phyloP scores from a whole-genome alignment of 2,329 filamentous ascomycete genomes.

The Colletotrichum camelliae region DNA sequence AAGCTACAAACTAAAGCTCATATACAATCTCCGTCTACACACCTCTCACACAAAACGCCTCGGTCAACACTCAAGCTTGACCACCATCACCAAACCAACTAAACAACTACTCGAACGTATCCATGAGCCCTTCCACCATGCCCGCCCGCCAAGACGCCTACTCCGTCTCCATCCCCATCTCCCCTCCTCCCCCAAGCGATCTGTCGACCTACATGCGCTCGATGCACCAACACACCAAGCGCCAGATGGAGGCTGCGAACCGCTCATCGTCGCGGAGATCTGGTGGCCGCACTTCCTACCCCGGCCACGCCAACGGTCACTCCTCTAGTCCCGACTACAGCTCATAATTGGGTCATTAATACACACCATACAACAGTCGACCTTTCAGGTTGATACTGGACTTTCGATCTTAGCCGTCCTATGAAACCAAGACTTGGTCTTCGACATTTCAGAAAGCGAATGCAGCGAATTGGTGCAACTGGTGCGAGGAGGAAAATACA shows the following conservation, averaged over 20 bases:
- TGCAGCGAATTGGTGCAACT: neutral
- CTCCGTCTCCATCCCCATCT: slow-evolving; percentile 37
- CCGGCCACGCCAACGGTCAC: slow-evolving; percentile 33
- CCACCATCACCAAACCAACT: neutral
- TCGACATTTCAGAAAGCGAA: neutral
- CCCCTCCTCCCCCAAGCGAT: slow-evolving; percentile 47
- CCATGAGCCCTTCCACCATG: slow-evolving; percentile 34
- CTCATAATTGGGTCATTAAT: neutral
- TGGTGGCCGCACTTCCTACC: slow-evolving; percentile 15
- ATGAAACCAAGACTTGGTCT: neutral
- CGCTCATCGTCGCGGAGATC: slow-evolving; percentile 41
- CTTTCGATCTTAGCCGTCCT: neutral
- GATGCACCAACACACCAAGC: slow-evolving; percentile 70
- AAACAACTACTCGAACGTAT: neutral
- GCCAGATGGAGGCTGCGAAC: slow-evolving; percentile 66
- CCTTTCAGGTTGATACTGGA: rapidly evolving
- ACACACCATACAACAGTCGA: neutral
- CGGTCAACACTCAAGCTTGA: neutral
- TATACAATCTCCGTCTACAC: neutral
- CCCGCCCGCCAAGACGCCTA: slow-evolving; percentile 42
- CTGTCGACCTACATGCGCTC: slow-evolving; percentile 62
- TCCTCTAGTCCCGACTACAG: slow-evolving; percentile 6
- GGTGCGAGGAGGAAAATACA: neutral
- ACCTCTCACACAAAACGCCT: neutral
- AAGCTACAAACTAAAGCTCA: neutral